Conservation (phyloP, 352 stramenopile species). For the Globisporangium paddicum region DNA sequence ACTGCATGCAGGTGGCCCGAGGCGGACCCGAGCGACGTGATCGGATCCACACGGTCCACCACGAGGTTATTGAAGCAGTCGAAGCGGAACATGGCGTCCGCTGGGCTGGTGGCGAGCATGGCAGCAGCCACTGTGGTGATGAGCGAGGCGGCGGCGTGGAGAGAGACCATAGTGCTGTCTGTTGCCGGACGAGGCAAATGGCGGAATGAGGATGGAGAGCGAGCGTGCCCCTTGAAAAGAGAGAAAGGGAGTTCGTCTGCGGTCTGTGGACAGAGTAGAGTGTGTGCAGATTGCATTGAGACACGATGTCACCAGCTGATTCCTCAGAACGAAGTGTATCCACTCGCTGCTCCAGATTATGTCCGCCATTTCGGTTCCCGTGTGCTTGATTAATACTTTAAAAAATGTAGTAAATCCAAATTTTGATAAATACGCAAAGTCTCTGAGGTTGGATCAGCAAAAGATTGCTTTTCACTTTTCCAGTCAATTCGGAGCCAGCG, state of each 20-base stretch:
- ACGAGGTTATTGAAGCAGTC: constrained; percentile 58
- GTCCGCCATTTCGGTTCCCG: no score
- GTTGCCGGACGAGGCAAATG: background rate
- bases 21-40: constrained; percentile 22
- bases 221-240: background rate
- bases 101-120: constrained; percentile 1
- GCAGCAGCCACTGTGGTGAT: background rate
- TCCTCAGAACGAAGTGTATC: constrained; percentile 4
- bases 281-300: constrained; percentile 3
- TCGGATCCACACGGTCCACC: constrained; percentile 42
- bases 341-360: no score
- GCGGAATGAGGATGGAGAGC: background rate
- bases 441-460: no score
- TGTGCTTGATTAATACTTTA: no score
- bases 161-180: background rate
- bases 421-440: no score
- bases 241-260: background rate
- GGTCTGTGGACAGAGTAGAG: background rate
- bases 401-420: no score
- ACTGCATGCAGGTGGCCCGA: constrained; percentile 35
- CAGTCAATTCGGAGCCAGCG: no score
- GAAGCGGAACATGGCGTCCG: constrained; percentile 34
- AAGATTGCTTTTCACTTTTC: no score
- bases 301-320: background rate
- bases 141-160: background rate